Percentiles rank a stretch among this genome's conserved stretches.
Evolutionary conservation across 164 flowering plant species (phyloP).

Genomic region (Umbilicus rupestris): DNA sequence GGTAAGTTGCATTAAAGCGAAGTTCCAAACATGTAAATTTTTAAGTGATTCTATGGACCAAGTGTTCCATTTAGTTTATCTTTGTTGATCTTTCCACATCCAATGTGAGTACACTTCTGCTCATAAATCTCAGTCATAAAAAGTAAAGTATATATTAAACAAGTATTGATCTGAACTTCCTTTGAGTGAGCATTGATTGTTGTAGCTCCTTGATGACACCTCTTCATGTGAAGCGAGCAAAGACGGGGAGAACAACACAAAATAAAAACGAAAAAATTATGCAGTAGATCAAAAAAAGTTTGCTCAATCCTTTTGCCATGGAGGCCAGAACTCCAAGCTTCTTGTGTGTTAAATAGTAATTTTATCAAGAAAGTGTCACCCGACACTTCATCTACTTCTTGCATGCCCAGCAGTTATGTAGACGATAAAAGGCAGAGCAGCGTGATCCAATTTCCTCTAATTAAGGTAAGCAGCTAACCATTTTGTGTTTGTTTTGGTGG

Average conservation of each 20-base stretch:
- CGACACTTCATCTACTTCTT: slow-evolving; percentile 20
- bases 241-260: slow-evolving; percentile 41
- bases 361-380: slow-evolving; percentile 21
- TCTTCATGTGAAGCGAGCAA: slow-evolving; percentile 31
- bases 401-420: slow-evolving; percentile 18
- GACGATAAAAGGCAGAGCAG: slow-evolving; percentile 22
- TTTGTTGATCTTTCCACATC: background rate
- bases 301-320: slow-evolving; percentile 43
- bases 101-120: background rate
- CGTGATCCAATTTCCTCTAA: slow-evolving; percentile 18
- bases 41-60: too few species aligned
- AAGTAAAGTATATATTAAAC: too few species aligned
- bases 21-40: background rate
- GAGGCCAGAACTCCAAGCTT: slow-evolving; percentile 27
- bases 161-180: slow-evolving; percentile 61
- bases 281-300: slow-evolving; percentile 42
- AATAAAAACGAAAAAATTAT: slow-evolving; percentile 38
- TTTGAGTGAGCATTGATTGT: slow-evolving; percentile 54
- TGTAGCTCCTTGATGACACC: slow-evolving; percentile 70
- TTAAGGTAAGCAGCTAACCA: slow-evolving; percentile 41
- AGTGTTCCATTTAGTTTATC: background rate
- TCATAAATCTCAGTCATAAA: background rate
- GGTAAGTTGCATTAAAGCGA: slow-evolving; percentile 37
- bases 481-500: background rate
- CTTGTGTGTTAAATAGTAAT: slow-evolving; percentile 32